Evolutionary conservation across 2,329 filamentous ascomycete genomes (phyloP).

Genomic region (Basipetospora chlamydospora): DNA sequence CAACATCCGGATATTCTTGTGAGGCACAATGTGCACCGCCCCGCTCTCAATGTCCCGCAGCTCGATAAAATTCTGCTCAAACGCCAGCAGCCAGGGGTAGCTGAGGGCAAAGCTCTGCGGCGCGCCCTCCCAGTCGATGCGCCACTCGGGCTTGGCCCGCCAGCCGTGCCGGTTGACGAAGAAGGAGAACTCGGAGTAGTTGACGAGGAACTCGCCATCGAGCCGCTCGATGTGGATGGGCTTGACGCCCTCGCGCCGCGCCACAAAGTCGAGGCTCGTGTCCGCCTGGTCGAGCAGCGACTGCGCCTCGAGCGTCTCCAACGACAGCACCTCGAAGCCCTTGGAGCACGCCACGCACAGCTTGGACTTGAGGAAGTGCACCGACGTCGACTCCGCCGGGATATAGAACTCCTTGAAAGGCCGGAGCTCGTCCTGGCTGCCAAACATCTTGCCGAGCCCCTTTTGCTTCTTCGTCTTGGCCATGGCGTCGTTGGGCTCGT

Average conservation of each 20-base stretch:
- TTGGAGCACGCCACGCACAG: slow-evolving; percentile 90
- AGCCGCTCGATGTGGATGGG: slow-evolving; percentile 96
- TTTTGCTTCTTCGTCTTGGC: slow-evolving; percentile 91
- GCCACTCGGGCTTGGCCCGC: slow-evolving; percentile 91
- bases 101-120: slow-evolving; percentile 87
- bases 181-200: slow-evolving; percentile 98
- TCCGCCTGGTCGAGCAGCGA: slow-evolving; percentile 94
- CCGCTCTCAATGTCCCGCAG: slow-evolving; percentile 90
- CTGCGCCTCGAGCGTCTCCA: slow-evolving; percentile 96
- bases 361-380: slow-evolving; percentile 94
- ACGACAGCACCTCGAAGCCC: slow-evolving; percentile 91
- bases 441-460: slow-evolving; percentile 90
- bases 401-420: slow-evolving; percentile 99
- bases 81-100: slow-evolving; percentile 92
- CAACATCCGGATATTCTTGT: slow-evolving; percentile 93
- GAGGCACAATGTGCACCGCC: slow-evolving; percentile 88
- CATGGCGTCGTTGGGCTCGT: slow-evolving; percentile 90
- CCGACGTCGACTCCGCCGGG: slow-evolving; percentile 91
- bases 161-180: slow-evolving; percentile 98
- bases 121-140: slow-evolving; percentile 91
- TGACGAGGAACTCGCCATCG: slow-evolving; percentile 91
- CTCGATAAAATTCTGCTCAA: slow-evolving; percentile 95
- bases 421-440: slow-evolving; percentile 84
- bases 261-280: slow-evolving; percentile 93
- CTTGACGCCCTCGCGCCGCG: slow-evolving; percentile 80